These are phyloP conservation scores for Exserohilum rostratum DNA, from an alignment of 2,329 filamentous ascomycete genomes.

Conservation along the genomic window DNA sequence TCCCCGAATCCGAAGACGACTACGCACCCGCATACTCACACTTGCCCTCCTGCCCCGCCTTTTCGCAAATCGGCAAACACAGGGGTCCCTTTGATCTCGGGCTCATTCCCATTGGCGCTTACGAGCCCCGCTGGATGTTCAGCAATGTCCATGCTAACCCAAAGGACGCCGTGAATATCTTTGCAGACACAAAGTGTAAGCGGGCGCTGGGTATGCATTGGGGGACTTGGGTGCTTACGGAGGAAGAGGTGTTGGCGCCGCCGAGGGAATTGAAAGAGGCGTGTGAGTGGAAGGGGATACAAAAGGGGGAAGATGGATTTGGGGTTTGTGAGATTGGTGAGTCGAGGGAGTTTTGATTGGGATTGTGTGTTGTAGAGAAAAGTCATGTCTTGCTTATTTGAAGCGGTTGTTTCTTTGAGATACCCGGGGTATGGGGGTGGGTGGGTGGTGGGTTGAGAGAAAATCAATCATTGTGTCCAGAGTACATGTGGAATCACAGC, in stretches of 20 bases:
- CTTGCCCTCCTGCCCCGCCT: slow-evolving; percentile 79
- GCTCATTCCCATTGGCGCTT: slow-evolving; percentile 91
- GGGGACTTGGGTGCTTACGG: slow-evolving; percentile 84
- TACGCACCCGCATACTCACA: slow-evolving; percentile 68
- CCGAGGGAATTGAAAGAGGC: slow-evolving; percentile 75
- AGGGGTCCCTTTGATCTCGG: slow-evolving; percentile 90
- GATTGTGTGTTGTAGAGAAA: no score
- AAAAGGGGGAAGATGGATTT: slow-evolving; percentile 77
- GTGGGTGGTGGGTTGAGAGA: no score
- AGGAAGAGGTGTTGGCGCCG: slow-evolving; percentile 85
- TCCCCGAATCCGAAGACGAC: slow-evolving; percentile 69
- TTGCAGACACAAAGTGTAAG: slow-evolving; percentile 78
- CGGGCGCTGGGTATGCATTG: slow-evolving; percentile 87
- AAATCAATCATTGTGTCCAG: no score
- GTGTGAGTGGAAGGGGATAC: slow-evolving; percentile 72
- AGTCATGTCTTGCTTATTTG: no score
- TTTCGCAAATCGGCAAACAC: slow-evolving; percentile 78
- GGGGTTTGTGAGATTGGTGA: slow-evolving; percentile 84
- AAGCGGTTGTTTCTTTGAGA: no score
- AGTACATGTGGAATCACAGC: no score
- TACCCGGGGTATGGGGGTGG: no score
- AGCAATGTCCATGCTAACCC: slow-evolving; percentile 86
- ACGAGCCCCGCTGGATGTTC: slow-evolving; percentile 75
- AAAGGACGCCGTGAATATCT: slow-evolving; percentile 87
- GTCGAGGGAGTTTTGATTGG: slow-evolving; percentile 68